Evolutionary conservation across 2,329 filamentous ascomycete genomes (phyloP).

Genomic region (Aotearoamyces nothofagi): DNA sequence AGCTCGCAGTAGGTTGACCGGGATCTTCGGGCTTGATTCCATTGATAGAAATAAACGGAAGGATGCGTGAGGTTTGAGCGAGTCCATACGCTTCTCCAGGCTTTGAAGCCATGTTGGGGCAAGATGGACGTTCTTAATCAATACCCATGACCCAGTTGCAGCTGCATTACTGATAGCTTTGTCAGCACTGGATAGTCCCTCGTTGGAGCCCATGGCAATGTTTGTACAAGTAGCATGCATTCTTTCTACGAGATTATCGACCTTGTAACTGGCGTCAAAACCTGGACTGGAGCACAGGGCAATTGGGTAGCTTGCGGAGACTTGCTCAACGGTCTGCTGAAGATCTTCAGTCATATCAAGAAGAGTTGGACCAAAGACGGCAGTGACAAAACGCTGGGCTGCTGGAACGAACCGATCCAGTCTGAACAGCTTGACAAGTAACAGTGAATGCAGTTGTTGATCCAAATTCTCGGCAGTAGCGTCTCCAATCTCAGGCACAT

Average conservation of each 20-base stretch:
- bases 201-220: conserved; percentile 98
- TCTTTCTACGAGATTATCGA: conserved; percentile 83
- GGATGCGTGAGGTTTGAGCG: conserved; percentile 81
- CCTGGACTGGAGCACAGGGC: conserved; percentile 88
- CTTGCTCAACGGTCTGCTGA: conserved; percentile 68
- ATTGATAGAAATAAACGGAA: conserved; percentile 96
- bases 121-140: conserved; percentile 97
- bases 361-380: conserved; percentile 71
- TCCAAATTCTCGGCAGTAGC: conserved; percentile 50
- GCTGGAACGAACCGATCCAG: conserved; percentile 89
- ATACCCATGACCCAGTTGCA: conserved; percentile 84
- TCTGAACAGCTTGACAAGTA: conserved; percentile 88
- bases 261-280: conserved; percentile 98
- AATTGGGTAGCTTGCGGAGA: conserved; percentile 72
- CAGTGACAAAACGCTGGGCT: conserved; percentile 76
- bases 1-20: conserved; percentile 84
- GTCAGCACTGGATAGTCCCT: conserved; percentile 82
- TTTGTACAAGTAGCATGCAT: conserved; percentile 76
- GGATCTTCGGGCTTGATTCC: conserved; percentile 94
- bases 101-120: conserved; percentile 94
- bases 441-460: conserved; percentile 64
- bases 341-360: conserved; percentile 79
- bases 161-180: conserved; percentile 90
- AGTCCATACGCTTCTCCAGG: conserved; percentile 90
- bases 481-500: conserved; percentile 64